A percentile compares a stretch with the other conserved stretches of the same genome.
Conservation (phyloP, 352 stramenopile species). For the Phytophthora nicotianae region DNA sequence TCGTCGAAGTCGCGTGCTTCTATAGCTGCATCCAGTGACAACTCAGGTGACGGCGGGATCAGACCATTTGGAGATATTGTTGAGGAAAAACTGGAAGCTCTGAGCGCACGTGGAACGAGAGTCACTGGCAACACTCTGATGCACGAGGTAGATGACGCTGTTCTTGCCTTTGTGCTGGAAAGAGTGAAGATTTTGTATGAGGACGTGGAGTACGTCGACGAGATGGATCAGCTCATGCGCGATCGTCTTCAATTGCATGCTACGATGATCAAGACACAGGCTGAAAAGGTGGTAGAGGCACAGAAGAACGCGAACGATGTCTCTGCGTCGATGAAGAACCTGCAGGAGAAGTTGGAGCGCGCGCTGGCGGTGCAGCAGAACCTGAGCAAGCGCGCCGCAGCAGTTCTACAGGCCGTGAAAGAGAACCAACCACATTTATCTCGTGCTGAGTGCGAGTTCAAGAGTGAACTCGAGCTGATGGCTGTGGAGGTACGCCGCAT, state of each 20-base stretch:
- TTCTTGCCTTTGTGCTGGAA: conserved; percentile 78
- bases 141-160: conserved; percentile 67
- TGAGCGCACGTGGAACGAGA: conserved; percentile 62
- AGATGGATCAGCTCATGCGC: conserved; percentile 68
- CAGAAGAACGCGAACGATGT: conserved; percentile 41
- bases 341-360: conserved; percentile 63
- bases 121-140: conserved; percentile 71
- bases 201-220: conserved; percentile 79
- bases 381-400: conserved; percentile 75
- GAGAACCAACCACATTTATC: conserved; percentile 84
- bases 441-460: conserved; percentile 73
- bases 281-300: conserved; percentile 47
- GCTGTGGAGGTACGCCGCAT: conserved; percentile 66
- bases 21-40: conserved; percentile 11
- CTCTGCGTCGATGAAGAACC: conserved; percentile 40
- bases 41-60: conserved; percentile 33
- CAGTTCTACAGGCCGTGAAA: conserved; percentile 78
- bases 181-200: conserved; percentile 79
- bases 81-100: conserved; percentile 58
- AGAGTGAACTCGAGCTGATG: conserved; percentile 72
- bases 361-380: conserved; percentile 75
- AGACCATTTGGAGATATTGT: conserved; percentile 64
- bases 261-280: conserved; percentile 66
- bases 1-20: conserved; percentile 35
- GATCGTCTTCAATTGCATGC: conserved; percentile 60